Base-by-base conservation (phyloP, 495 filamentous ascomycete genomes). In the Astrothelium subdiscretum region DNA sequence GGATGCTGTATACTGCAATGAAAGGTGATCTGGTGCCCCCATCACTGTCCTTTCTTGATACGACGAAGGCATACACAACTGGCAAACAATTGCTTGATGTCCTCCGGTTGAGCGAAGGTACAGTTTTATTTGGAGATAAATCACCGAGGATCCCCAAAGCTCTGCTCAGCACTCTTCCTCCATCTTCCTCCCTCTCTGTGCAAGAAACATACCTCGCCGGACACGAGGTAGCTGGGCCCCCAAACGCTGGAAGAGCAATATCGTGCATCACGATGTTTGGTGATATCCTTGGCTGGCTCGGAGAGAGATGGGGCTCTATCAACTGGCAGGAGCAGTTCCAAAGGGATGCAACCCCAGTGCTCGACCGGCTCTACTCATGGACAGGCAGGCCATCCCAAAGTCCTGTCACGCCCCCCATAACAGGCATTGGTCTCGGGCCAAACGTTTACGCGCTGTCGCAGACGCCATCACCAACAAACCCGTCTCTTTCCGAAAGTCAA, bases 11-110 rank as follows among this genome's bases (percentile, higher is more conserved):
- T 20, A 74, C 79, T 54, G 73, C 76, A 51, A 76, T 75, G 61
- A 65, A 72, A n/a, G 68, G 68, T 43, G 83, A 80, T 63, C 67
- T 65, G 27, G 60, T 66, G 42, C 70, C 71, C 48, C 79, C 77
- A n/a, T 80, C 85, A 65, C 85, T 87, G 59, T 89, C 86, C 6
- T 89, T 85, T 67, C 85, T 89, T 70, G 88, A 91, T 66, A 82
- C 85, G 4, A 76, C 90, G 52, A 78, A 85, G 20, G 83, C 85
- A 6, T 89, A 84, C 65, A 89, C 87, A 73, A 82, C 89, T 63
- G 87, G 83, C 0, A 80, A 80, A 24, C 87, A 88, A 66, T 82
- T 90, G 61, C 75, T 88, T 29, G 83, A 85, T 20, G 83, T 89
- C 2, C 75, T 91, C 2, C 74, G 75, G 24, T 81, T 83, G 48